phyloP scores from a whole-genome alignment of 345 rosid genomes.

The Sisymbrium irio region DNA sequence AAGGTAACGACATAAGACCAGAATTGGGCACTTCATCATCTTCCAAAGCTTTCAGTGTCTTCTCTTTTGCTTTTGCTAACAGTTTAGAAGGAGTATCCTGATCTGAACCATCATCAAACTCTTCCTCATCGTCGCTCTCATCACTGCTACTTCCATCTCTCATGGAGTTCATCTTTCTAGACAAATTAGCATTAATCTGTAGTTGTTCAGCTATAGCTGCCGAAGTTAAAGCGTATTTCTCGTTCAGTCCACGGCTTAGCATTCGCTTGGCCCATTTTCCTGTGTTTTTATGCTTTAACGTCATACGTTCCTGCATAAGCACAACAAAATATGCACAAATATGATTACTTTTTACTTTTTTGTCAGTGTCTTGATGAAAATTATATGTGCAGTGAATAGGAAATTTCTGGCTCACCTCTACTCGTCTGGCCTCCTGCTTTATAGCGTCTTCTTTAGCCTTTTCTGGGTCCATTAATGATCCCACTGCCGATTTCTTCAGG shows the following conservation, averaged over 20 bases:
- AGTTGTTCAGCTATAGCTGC: conserved; percentile 88
- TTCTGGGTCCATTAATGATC: conserved; percentile 72
- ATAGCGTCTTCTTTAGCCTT: conserved; percentile 73
- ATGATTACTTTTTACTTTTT: background rate
- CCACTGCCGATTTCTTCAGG: conserved; percentile 45
- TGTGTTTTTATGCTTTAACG: conserved; percentile 73
- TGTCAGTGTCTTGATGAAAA: background rate
- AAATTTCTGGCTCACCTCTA: conserved; percentile 56
- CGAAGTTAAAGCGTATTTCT: conserved; percentile 78
- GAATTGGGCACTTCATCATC: conserved; percentile 63
- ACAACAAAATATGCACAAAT: too few species aligned
- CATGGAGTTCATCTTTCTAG: conserved; percentile 79
- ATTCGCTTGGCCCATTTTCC: conserved; percentile 83
- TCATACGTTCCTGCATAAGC: conserved; percentile 73
- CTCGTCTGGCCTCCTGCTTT: conserved; percentile 74
- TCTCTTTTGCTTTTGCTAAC: conserved; percentile 65
- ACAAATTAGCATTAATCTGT: conserved; percentile 62
- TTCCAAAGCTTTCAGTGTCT: conserved; percentile 61
- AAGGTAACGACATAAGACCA: conserved; percentile 87
- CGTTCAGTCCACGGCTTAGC: conserved; percentile 63
- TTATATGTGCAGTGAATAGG: background rate
- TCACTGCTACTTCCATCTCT: conserved; percentile 70
- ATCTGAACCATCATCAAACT: conserved; percentile 42
- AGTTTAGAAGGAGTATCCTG: conserved; percentile 53
- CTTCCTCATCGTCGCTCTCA: conserved; percentile 59